phyloP scores from a whole-genome alignment of 768 basidiomycete species.

The Leccinum olivaceopallidum region DNA sequence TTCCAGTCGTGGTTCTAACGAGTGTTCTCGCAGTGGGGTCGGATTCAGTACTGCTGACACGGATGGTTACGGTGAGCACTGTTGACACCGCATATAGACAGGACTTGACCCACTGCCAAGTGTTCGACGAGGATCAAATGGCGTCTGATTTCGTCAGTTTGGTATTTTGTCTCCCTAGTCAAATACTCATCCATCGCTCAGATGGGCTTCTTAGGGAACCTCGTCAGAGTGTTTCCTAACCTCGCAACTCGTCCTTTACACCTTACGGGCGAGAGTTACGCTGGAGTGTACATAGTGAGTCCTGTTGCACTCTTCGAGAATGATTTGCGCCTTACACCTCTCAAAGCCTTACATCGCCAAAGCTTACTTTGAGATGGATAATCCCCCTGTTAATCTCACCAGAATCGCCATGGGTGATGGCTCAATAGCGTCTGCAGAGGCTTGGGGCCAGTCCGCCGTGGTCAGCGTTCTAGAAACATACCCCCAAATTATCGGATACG shows the following conservation, averaged over 20 bases:
- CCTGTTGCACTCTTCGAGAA: background rate
- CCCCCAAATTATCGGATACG: constrained; percentile 75
- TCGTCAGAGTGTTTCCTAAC: constrained; percentile 74
- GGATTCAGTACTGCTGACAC: constrained; percentile 68
- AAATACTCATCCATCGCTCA: constrained; percentile 26
- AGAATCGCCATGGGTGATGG: constrained; percentile 76
- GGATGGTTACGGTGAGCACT: constrained; percentile 54
- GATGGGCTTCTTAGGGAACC: constrained; percentile 72
- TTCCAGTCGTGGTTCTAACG: background rate
- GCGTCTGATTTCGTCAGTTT: constrained; percentile 48
- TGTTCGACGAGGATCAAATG: constrained; percentile 66
- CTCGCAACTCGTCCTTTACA: constrained; percentile 66
- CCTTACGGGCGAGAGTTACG: constrained; percentile 74
- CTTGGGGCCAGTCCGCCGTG: constrained; percentile 55
- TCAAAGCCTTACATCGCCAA: constrained; percentile 73
- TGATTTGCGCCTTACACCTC: background rate
- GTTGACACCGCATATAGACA: background rate
- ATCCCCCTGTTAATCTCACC: constrained; percentile 66
- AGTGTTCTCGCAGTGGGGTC: constrained; percentile 41
- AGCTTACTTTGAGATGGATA: constrained; percentile 59
- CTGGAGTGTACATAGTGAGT: constrained; percentile 68
- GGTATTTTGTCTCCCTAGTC: background rate
- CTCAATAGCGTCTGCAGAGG: constrained; percentile 49
- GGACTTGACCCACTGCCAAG: constrained; percentile 31
- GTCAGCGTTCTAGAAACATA: constrained; percentile 68